These are phyloP conservation scores for Saccharomycopsis malanga DNA, from an alignment of 805 yeast genomes.

Conservation along the genomic window DNA sequence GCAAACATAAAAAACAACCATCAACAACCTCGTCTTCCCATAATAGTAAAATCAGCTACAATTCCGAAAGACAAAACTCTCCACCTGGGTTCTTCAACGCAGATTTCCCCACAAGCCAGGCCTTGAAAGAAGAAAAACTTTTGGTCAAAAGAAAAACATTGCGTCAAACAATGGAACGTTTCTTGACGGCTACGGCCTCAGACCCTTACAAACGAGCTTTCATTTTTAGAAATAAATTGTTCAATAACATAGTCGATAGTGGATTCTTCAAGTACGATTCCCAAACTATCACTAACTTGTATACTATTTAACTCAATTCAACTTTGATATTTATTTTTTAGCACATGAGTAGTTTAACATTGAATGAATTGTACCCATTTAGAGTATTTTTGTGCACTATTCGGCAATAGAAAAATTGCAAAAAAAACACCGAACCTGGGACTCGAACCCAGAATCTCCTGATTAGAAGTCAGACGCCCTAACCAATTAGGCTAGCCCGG, in stretches of 20 bases:
- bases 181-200: conserved; percentile 7
- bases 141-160: conserved; percentile 4
- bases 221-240: conserved; percentile 15
- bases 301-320: neutral
- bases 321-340: too few species aligned
- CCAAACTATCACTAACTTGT: neutral
- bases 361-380: too few species aligned
- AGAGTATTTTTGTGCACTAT: too few species aligned
- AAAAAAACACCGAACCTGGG: too few species aligned
- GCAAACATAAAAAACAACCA: neutral
- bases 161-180: conserved; percentile 11
- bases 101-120: conserved; percentile 19
- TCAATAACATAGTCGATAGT: conserved; percentile 11
- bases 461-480: too few species aligned
- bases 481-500: too few species aligned
- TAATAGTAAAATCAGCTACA: neutral
- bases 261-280: neutral
- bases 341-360: too few species aligned
- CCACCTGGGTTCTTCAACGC: conserved; percentile 21
- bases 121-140: conserved; percentile 8
- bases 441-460: too few species aligned
- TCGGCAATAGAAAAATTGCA: too few species aligned
- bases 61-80: neutral
- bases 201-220: conserved; percentile 9
- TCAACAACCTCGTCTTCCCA: neutral